Evolutionary conservation across 192 early-diverging fungal genomes (phyloP).

Genomic region (Umbelopsis ramanniana): DNA sequence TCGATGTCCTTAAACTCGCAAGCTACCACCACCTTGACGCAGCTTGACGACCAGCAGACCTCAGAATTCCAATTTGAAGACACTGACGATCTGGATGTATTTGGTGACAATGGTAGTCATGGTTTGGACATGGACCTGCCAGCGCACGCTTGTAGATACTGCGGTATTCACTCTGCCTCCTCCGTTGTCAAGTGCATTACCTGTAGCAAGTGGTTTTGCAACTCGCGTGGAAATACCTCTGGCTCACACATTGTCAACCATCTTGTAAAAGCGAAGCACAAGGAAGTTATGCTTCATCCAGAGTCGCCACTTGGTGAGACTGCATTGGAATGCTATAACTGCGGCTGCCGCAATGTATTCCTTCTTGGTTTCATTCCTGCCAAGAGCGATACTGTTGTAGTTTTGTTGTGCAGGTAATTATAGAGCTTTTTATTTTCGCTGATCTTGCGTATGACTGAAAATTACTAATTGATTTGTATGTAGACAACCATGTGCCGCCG

Average conservation of each 20-base stretch:
- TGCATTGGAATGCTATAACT: constrained; percentile 96
- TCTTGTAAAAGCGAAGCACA: constrained; percentile 90
- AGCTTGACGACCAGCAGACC: constrained; percentile 26
- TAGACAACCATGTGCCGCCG: constrained; percentile 92
- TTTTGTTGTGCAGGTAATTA: constrained; percentile 87
- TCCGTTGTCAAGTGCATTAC: constrained; percentile 92
- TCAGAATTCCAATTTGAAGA: constrained; percentile 50
- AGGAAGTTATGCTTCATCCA: constrained; percentile 92
- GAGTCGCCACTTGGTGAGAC: constrained; percentile 94
- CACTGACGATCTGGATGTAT: constrained; percentile 56
- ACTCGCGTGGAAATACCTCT: constrained; percentile 84
- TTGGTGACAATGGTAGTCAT: constrained; percentile 50
- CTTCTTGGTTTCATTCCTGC: constrained; percentile 98
- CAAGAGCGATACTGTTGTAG: constrained; percentile 97
- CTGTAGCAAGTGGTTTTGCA: constrained; percentile 98
- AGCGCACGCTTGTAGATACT: constrained; percentile 89
- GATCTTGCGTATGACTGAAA: not conserved
- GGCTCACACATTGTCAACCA: constrained; percentile 97
- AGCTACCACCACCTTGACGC: constrained; percentile 27
- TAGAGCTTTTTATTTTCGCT: not conserved
- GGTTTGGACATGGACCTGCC: constrained; percentile 63
- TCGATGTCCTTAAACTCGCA: constrained; percentile 44
- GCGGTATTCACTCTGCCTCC: constrained; percentile 86
- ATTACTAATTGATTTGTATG: constrained; percentile 6
- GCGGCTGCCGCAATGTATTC: constrained; percentile 94